Evolutionary conservation across 2,329 filamentous ascomycete genomes (phyloP).

Genomic region (Gaeumannomyces sp.): DNA sequence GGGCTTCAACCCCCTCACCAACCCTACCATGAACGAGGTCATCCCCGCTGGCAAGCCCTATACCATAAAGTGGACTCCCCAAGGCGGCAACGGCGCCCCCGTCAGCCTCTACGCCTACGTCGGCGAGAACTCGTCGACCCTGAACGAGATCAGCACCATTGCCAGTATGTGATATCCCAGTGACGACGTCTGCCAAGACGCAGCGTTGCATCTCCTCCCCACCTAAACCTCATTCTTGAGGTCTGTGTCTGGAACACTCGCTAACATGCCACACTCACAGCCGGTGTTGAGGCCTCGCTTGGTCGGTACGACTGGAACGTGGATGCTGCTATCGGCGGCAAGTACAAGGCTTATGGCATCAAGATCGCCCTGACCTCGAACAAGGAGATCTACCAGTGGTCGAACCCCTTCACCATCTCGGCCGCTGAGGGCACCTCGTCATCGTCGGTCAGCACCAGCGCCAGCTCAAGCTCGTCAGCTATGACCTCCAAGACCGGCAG

Average conservation of each 20-base stretch:
- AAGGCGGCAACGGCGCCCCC: slow-evolving; percentile 33
- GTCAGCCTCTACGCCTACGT: slow-evolving; percentile 50
- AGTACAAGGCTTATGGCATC: slow-evolving; percentile 49
- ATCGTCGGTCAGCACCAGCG: slow-evolving; percentile 19
- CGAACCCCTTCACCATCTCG: slow-evolving; percentile 52
- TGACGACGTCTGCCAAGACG: too few species aligned
- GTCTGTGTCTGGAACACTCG: too few species aligned
- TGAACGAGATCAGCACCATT: slow-evolving; percentile 36
- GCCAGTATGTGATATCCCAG: slow-evolving; percentile 39
- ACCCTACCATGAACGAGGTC: slow-evolving; percentile 36
- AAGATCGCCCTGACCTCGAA: slow-evolving; percentile 44
- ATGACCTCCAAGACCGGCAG: slow-evolving; percentile 19
- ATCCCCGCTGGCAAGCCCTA: slow-evolving; percentile 43
- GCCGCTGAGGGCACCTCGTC: slow-evolving; percentile 22
- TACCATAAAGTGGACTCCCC: slow-evolving; percentile 44
- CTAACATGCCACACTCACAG: slow-evolving; percentile 25
- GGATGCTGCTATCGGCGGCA: slow-evolving; percentile 34
- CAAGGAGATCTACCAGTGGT: slow-evolving; percentile 51
- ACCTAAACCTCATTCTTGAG: too few species aligned
- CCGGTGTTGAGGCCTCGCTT: slow-evolving; percentile 37
- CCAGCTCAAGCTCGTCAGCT: slow-evolving; percentile 15
- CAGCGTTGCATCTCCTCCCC: too few species aligned
- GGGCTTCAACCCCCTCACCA: slow-evolving; percentile 50
- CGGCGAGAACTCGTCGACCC: slow-evolving; percentile 37
- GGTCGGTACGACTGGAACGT: slow-evolving; percentile 46